These are phyloP conservation scores for Balamuthia mandrillaris DNA, from an alignment of 208 protist species.

Conservation along the genomic window DNA sequence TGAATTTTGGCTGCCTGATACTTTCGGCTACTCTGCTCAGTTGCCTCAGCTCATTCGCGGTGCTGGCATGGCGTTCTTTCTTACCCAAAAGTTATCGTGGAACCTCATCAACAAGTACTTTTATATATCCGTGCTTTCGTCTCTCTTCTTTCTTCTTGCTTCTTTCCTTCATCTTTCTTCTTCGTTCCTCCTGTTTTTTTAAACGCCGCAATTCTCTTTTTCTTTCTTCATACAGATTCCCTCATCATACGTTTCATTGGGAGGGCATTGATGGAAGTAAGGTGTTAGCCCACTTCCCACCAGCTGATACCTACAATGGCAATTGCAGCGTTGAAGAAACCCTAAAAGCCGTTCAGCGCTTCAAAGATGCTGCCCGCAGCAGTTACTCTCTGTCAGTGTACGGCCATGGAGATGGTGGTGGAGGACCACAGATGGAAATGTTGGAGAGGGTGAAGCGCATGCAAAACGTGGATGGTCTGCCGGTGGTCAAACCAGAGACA, in stretches of 20 bases:
- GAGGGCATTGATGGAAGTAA: slow-evolving; percentile 50
- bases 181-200: neutral
- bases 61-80: slow-evolving; percentile 55
- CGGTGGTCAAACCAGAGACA: slow-evolving; percentile 22
- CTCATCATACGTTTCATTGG: slow-evolving; percentile 66
- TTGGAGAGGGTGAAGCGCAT: slow-evolving; percentile 47
- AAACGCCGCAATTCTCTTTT: neutral
- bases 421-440: slow-evolving; percentile 63
- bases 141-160: neutral
- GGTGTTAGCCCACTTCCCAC: slow-evolving; percentile 71
- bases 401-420: slow-evolving; percentile 70
- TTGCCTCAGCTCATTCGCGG: slow-evolving; percentile 64
- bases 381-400: slow-evolving; percentile 30
- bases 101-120: slow-evolving; percentile 42
- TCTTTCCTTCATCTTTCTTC: too few relatives aligned
- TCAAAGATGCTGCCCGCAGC: slow-evolving; percentile 48
- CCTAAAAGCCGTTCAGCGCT: slow-evolving; percentile 35
- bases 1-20: slow-evolving; percentile 65
- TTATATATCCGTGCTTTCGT: neutral
- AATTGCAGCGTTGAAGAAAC: slow-evolving; percentile 55
- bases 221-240: slow-evolving; percentile 64
- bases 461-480: slow-evolving; percentile 49
- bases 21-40: slow-evolving; percentile 60
- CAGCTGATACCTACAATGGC: slow-evolving; percentile 66
- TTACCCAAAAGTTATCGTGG: slow-evolving; percentile 63